These are phyloP conservation scores for Sarocladiaceae sp. DNA, from an alignment of 2,329 filamentous ascomycete genomes.

Conservation along the genomic window DNA sequence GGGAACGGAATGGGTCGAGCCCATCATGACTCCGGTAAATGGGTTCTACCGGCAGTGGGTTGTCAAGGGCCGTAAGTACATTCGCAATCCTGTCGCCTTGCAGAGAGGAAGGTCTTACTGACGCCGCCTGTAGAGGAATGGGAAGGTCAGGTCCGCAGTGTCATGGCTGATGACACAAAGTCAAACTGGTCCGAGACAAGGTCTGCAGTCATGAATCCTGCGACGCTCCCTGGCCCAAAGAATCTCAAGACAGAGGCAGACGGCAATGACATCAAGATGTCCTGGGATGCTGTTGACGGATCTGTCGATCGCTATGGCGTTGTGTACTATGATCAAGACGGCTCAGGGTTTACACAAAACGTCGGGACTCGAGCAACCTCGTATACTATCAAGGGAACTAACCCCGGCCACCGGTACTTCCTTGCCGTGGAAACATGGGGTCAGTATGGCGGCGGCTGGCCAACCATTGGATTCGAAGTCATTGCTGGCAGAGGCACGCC, in stretches of 20 bases:
- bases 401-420: too few relatives aligned
- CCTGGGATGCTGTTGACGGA: too few relatives aligned
- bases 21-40: too few relatives aligned
- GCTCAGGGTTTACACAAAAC: background rate
- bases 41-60: too few relatives aligned
- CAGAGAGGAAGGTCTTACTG: background rate
- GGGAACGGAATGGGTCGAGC: too few relatives aligned
- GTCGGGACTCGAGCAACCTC: too few relatives aligned
- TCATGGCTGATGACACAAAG: background rate
- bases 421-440: background rate
- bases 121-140: background rate
- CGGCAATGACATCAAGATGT: too few relatives aligned
- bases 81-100: background rate
- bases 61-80: background rate
- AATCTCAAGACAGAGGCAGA: too few relatives aligned
- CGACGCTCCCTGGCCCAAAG: background rate
- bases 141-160: background rate
- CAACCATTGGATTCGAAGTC: background rate
- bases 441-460: background rate
- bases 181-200: background rate
- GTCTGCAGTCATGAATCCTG: background rate
- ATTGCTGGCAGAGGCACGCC: background rate
- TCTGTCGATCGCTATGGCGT: slow-evolving; percentile 1
- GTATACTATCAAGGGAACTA: too few relatives aligned
- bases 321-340: background rate